These are phyloP conservation scores for Gleditsia sinensis DNA, from an alignment of 306 rosid species.

Conservation along the genomic window DNA sequence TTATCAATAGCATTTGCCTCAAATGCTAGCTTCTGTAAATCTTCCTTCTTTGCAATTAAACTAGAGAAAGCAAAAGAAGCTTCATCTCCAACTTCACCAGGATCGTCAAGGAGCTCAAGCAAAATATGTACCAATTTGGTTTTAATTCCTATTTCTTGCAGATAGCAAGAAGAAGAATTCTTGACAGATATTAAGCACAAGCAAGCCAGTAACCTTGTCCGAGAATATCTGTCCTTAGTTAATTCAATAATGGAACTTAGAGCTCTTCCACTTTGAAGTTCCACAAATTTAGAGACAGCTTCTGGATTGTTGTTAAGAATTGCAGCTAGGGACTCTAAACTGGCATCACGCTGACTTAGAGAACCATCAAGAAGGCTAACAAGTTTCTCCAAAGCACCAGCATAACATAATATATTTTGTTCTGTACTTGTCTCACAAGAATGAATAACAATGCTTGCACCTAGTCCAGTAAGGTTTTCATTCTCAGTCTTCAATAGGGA, in stretches of 20 bases:
- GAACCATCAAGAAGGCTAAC: conserved; percentile 79
- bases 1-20: conserved; percentile 93
- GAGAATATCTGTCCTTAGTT: conserved; percentile 70
- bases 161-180: conserved; percentile 69
- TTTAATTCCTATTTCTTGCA: conserved; percentile 80
- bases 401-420: conserved; percentile 60
- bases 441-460: conserved; percentile 85
- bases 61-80: conserved; percentile 76
- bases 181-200: conserved; percentile 78
- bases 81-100: conserved; percentile 91
- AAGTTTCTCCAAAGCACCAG: conserved; percentile 74
- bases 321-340: conserved; percentile 85
- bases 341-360: conserved; percentile 80
- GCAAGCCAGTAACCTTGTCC: conserved; percentile 83
- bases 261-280: conserved; percentile 60
- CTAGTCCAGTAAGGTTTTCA: conserved; percentile 85
- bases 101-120: conserved; percentile 93
- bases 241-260: conserved; percentile 70
- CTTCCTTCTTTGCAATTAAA: conserved; percentile 76
- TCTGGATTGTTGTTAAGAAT: conserved; percentile 62
- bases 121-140: conserved; percentile 74
- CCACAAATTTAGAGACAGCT: conserved; percentile 72
- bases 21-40: conserved; percentile 87
- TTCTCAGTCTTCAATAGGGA: conserved; percentile 74
- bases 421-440: conserved; percentile 71